phyloP scores from a whole-genome alignment of 164 flowering plant genomes.

The Berberis thunbergii region DNA sequence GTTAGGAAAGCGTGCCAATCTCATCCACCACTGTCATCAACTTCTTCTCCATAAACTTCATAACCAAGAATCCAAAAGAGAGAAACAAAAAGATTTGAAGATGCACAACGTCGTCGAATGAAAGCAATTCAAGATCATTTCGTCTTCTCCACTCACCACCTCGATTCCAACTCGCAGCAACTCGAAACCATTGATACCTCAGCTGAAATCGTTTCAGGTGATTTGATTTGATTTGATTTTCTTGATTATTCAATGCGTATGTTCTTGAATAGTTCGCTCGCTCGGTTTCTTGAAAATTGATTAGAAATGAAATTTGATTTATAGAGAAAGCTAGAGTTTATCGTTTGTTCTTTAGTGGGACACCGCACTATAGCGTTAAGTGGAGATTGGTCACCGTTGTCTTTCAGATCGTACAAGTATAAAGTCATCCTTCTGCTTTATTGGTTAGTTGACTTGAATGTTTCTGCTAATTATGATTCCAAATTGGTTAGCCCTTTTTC shows the following conservation, averaged over 20 bases:
- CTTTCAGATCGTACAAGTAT: background rate
- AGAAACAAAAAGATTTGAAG: background rate
- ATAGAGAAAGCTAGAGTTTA: too few species aligned
- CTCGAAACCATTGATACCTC: slow-evolving; percentile 17
- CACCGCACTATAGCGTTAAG: too few species aligned
- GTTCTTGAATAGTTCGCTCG: too few species aligned
- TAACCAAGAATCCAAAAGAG: background rate
- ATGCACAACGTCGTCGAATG: slow-evolving; percentile 28
- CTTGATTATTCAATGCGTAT: background rate
- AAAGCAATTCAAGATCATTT: slow-evolving; percentile 30
- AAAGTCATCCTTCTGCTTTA: background rate
- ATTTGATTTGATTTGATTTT: background rate
- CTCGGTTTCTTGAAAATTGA: too few species aligned
- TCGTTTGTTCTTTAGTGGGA: background rate
- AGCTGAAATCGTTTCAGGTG: slow-evolving; percentile 30
- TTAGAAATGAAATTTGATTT: too few species aligned
- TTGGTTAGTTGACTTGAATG: too few species aligned
- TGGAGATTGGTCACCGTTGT: too few species aligned
- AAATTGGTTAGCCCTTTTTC: too few species aligned
- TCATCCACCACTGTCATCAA: background rate
- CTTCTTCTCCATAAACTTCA: background rate
- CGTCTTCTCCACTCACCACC: slow-evolving; percentile 1
- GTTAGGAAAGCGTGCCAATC: slow-evolving; percentile 10
- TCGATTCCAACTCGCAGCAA: slow-evolving; percentile 6
- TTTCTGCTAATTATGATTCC: too few species aligned